These are phyloP conservation scores for Yarrowia sp. DNA, from an alignment of 805 yeast species.

Conservation along the genomic window DNA sequence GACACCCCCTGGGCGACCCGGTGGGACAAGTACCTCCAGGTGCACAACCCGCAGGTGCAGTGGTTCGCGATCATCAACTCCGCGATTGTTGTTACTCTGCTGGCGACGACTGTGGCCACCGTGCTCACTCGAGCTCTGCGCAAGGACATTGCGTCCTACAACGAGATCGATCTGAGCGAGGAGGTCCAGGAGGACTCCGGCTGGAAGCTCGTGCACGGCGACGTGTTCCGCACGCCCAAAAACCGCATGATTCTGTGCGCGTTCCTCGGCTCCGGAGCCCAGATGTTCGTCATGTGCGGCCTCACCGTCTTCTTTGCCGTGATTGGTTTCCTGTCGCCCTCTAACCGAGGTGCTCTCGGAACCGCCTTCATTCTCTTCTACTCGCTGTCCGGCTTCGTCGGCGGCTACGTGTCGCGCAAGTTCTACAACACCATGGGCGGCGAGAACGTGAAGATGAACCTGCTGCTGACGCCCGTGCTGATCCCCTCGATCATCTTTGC, in stretches of 20 bases:
- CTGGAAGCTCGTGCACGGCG: slow-evolving; percentile 96
- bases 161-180: slow-evolving; percentile 77
- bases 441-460: slow-evolving; percentile 81
- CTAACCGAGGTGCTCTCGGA: slow-evolving; percentile 88
- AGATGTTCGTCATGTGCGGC: slow-evolving; percentile 71
- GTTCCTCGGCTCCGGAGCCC: slow-evolving; percentile 84
- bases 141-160: slow-evolving; percentile 82
- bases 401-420: slow-evolving; percentile 84
- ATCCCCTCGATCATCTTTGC: slow-evolving; percentile 79
- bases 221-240: slow-evolving; percentile 83
- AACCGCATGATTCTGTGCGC: slow-evolving; percentile 70
- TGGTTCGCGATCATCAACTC: slow-evolving; percentile 93
- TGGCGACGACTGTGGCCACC: slow-evolving; percentile 76
- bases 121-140: slow-evolving; percentile 74
- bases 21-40: slow-evolving; percentile 96
- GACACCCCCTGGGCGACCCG: slow-evolving; percentile 93
- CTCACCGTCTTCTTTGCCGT: slow-evolving; percentile 78
- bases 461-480: slow-evolving; percentile 74
- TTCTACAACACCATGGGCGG: slow-evolving; percentile 90
- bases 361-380: slow-evolving; percentile 85
- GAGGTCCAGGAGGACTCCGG: slow-evolving; percentile 92
- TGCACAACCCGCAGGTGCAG: slow-evolving; percentile 87
- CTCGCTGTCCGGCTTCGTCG: slow-evolving; percentile 75
- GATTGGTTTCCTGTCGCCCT: slow-evolving; percentile 86
- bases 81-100: slow-evolving; percentile 70